Evolutionary conservation across 2,329 filamentous ascomycete species (phyloP), one percentile per base, ranked within the genome.

Genomic region (Cordyceps tenuipes): DNA sequence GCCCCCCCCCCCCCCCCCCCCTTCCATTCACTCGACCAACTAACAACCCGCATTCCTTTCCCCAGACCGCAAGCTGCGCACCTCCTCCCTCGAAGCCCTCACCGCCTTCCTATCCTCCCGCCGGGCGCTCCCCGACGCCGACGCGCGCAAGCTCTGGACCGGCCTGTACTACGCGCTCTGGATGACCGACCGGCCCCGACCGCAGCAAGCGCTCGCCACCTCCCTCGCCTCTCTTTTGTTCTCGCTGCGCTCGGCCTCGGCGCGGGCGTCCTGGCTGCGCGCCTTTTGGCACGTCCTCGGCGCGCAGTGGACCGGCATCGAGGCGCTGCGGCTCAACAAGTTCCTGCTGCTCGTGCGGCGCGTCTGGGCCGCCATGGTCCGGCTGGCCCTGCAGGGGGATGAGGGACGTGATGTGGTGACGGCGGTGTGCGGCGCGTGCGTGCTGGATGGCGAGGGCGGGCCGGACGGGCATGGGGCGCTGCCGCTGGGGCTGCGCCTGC

Each of bases 91-190:
- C 71, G 77, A 82, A 57, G 90, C 88, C 52, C 85, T 97, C 31
- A 84, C 86, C 65, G 82, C 84, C 54, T 97, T 90, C 78, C 87
- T 97, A 71, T 81, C 83, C 63, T 79, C 83, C 62, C 81, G 82
- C 46, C 72, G 77, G 43, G 68, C 73, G 58, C 83, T 97, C 63
- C 76, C 83, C 19, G 77, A 83, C 46, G 73, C 88, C 65, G 91
- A 96, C 64, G 79, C 90, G 54, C 79, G 93, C 62, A 96, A 96
- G 77, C 82, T 97, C 65, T 96, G 91, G 91, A 96, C 95, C 71
- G 93, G 91, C 5, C 83, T 97, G 21, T 97, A 94, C 79, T 97
- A 91, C 80, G 88, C 87, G 69, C 84, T 94, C 68, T 97, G 91
- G 88, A 94, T 96, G 86, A 91, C 88, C 73, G 92, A 97, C 79